Base-by-base conservation (phyloP, 2,329 filamentous ascomycete species). In the Fusarium denticulatum region DNA sequence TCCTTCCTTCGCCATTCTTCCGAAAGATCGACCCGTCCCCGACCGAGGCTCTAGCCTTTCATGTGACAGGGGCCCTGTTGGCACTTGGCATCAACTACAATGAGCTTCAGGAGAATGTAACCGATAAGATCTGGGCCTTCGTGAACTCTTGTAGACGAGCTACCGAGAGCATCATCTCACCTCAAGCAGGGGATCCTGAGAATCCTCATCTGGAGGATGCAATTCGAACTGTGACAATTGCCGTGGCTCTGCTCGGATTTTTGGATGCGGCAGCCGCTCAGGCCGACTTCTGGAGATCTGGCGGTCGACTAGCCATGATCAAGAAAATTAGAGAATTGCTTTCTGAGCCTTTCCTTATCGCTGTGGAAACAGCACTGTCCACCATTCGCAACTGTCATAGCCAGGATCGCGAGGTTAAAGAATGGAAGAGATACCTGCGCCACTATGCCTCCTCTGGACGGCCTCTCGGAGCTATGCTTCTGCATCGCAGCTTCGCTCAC, bases 181-280 rank as follows among this genome's bases (percentile, higher is more conserved):
- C 84, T 57, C 89, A 84, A 74, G 86, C 84, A 58, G 88, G 85
- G 73, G 87, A 89, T 40, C 86, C 87, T 43, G 88, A 90, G 55
- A 86, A 86, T 69, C 87, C 89, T 45, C 88, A 90, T 61, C 82
- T 92, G 18, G 91, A 92, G 61, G 90, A 93, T 77, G 90, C 91
- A 58, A 86, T 92, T 62, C 86, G 90, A 34, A 90, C 93, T 59
- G 90, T 94, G 59, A 94, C 93, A 24, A 89, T 97, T 73, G 90
- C 93, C 12, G 89, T 97, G 53, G 96, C 96, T 0, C 85, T 99
- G n/a, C 84, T 97, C 30, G 97, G 96, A 1, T 98, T 99, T 79
- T 84, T 99, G 59, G 91, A 96, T 79, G 95, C 95, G 28, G 92
- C 93, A 8, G 91, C 95, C 7, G 90, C 91, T 11, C 90, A 95